Evolutionary conservation across 495 filamentous ascomycete genomes (phyloP), one percentile per base, ranked within the genome.

Genomic region (Lasiosphaeria miniovina): DNA sequence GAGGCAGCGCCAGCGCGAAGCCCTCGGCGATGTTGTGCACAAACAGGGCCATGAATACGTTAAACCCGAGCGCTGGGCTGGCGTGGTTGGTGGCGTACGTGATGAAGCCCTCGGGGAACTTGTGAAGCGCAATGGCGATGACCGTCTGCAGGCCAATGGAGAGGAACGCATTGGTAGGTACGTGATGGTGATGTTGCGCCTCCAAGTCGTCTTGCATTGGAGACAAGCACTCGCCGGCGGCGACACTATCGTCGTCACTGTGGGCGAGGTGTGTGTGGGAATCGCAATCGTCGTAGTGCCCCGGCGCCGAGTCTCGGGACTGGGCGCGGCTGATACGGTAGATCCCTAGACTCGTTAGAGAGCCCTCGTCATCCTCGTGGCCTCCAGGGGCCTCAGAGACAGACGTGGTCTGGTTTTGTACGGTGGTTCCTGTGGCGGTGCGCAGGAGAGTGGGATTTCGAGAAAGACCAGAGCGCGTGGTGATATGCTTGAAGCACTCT

Each of bases 21-120:
- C 94, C 94, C 74, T 98, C 94, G 50, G 91, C 88, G 61, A 98
- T 96, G 74, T 98, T 98, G 78, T 98, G 94, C 61, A 98, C 93
- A 68, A 94, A 96, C 4, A 98, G 83, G 1, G 94, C 94, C 64
- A 98, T 81, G 77, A 98, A 98, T 38, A 98, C 90, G 40, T 90
- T 86, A 66, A 96, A 82, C 11, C 95, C 94, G 3, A 98, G 86
- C 1, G 78, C 76, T 0, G 94, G 91, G 67, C 88, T 96, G 36
- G 91, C 95, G 62, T 98, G 95, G 73, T 98, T 98, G 11, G 94
- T 97, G 8, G 94, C 93, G 71, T 94, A 98, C 35, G 95, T 98
- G 58, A 98, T 97, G 75, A 98, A 98, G 34, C 94, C 94, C 74
- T 98, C 94, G 4, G 95, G 94, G 17, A 97, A 87, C 70, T 98